Percentiles rank a stretch among this genome's conserved stretches.
Evolutionary conservation across 192 early-diverging fungal genomes (phyloP).

Genomic region (Paraglomus brasilianum): DNA sequence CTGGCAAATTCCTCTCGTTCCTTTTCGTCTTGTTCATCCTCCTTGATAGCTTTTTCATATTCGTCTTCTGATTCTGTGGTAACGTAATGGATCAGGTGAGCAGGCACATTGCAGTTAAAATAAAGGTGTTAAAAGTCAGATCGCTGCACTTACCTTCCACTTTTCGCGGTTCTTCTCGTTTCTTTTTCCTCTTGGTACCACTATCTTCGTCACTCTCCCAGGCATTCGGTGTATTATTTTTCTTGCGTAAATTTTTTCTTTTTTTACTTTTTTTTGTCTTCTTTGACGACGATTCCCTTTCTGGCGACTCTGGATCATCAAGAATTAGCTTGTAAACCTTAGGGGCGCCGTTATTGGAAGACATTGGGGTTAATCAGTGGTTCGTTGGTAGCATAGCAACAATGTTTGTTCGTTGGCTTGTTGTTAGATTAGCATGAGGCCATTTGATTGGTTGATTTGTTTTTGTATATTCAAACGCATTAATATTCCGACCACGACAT

Average conservation of each 20-base stretch:
- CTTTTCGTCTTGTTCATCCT: conserved; percentile 66
- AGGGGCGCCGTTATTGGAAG: too few species aligned
- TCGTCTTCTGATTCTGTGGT: conserved; percentile 45
- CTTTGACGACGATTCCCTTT: conserved; percentile 45
- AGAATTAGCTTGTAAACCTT: conserved; percentile 32
- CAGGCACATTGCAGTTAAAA: background rate
- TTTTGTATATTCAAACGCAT: too few species aligned
- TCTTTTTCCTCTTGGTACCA: conserved; percentile 18
- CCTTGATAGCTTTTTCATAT: conserved; percentile 46
- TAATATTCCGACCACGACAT: too few species aligned
- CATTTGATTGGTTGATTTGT: too few species aligned
- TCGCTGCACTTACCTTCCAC: conserved; percentile 29
- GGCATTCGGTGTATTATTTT: conserved; percentile 34
- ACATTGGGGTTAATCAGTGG: too few species aligned
- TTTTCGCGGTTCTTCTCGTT: conserved; percentile 28
- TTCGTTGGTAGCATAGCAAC: too few species aligned
- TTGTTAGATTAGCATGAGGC: too few species aligned
- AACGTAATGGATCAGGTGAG: background rate
- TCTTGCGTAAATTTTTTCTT: conserved; percentile 51
- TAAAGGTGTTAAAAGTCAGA: background rate
- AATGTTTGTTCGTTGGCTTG: too few species aligned
- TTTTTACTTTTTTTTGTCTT: conserved; percentile 48
- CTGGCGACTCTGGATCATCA: conserved; percentile 44
- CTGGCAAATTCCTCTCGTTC: conserved; percentile 93
- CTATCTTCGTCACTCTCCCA: conserved; percentile 39